Base-by-base conservation (phyloP, 2,329 filamentous ascomycete genomes). In the Aphanoascus verrucosus region DNA sequence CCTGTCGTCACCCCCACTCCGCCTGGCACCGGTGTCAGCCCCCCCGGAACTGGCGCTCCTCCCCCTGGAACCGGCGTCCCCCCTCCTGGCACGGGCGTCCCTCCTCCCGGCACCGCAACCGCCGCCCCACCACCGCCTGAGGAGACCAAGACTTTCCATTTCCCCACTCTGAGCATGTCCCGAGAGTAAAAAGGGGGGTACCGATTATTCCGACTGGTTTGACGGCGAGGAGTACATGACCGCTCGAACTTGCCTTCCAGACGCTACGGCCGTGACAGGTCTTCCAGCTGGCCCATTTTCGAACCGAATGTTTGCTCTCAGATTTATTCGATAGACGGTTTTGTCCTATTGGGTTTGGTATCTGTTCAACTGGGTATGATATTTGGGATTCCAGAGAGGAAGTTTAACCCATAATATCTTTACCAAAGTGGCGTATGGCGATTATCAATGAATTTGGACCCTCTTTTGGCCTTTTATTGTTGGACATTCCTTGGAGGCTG, bases 71-170 rank as follows among this genome's bases (percentile, higher is more conserved):
- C 49, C 8, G 47, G 47, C 11, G 47, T 42, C 17, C 34, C 40
- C 34, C 23, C 38, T n/a, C 23, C 46, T 5, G 45, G 45, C 9
- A 38, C 32, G 20, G 32, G n/a, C n/a, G 45, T 38, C 23, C 23
- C 23, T 7, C 23, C 23, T n/a, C 38, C 38, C 6, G 40, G 49
- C 5, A 44, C 49, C 2, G 40, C 28, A 44, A 44, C 15, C 9
- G 19, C 12, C 41, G 9, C n/a, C 37, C 41, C 9, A 1, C 17
- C 34, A 28, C 15, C 41, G 3, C 12, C 19, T 11, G 41, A 46
- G n/a, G 31, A 11, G 1, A 15, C 41, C 17, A 17, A 37, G 31
- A 52, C 50, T 17, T 52, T 46, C 32, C 50, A 52, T 20, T 52
- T 52, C n/a, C 50, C 50, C 34, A 19, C 42, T 32, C 15, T 52